Evolutionary conservation across 129 eudicot species (phyloP).

Genomic region (Rutidosis leptorrhynchoides): DNA sequence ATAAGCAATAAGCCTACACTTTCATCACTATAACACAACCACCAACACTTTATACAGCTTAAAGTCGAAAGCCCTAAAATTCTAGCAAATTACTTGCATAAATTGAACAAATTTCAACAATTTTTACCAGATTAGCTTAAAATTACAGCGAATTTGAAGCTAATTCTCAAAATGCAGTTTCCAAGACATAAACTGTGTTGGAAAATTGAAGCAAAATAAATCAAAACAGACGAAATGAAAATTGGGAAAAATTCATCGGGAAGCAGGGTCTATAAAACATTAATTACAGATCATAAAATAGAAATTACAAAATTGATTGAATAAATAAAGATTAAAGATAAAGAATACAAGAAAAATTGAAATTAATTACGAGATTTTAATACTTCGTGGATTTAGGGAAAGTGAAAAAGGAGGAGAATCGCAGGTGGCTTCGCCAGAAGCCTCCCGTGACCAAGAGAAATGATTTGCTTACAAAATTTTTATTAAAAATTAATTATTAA

Average conservation of each 20-base stretch:
- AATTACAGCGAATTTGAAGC: slow-evolving; percentile 20
- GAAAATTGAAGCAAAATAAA: background rate
- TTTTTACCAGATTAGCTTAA: slow-evolving; percentile 23
- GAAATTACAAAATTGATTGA: slow-evolving; percentile 14
- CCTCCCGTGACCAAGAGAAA: slow-evolving; percentile 23
- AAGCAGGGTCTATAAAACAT: background rate
- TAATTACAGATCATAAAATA: background rate
- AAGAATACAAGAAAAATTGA: slow-evolving; percentile 11
- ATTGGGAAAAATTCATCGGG: slow-evolving; percentile 13
- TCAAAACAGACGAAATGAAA: background rate
- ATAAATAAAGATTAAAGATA: slow-evolving; percentile 16
- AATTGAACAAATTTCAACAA: background rate
- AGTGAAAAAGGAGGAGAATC: slow-evolving; percentile 14
- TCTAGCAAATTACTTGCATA: slow-evolving; percentile 8
- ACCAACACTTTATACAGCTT: background rate
- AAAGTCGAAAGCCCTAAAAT: background rate
- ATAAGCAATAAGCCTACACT: background rate
- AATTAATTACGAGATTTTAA: slow-evolving; percentile 25
- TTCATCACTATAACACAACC: background rate
- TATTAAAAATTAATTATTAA: too few relatives aligned
- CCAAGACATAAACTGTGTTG: slow-evolving; percentile 6
- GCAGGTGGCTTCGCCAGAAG: background rate
- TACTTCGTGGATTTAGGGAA: slow-evolving; percentile 8
- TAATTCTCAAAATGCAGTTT: slow-evolving; percentile 29
- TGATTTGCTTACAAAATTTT: slow-evolving; percentile 6